Base-by-base conservation (phyloP, 495 filamentous ascomycete genomes). In the Talaromyces nanjingensis region DNA sequence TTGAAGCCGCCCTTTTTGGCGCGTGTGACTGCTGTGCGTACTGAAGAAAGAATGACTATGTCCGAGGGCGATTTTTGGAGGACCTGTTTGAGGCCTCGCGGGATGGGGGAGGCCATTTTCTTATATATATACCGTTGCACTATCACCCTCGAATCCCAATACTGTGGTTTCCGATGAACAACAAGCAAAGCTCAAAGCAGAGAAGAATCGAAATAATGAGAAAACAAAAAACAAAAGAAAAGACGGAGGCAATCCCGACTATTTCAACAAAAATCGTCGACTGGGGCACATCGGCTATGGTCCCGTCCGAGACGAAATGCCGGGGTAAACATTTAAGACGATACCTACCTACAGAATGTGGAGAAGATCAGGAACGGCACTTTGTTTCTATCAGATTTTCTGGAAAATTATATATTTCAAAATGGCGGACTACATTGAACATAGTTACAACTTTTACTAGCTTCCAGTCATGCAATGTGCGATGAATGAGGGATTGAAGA, bases 21-120 rank as follows among this genome's bases (percentile, higher is more conserved):
- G 64, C 91, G 89, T 56, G 87, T 88, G 66, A 96, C 85, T 39
- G 92, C 89, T 18, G 92, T 97, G 53, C 92, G 91, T 62, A 96
- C 83, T 7, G 91, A 87, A 33, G 92, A 93, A 65, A 96, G 87
- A 72, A 97, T 90, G 72, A 97, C 91, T 54, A 92, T 84, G 73
- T 97, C 92, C 25, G 85, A 83, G 18, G 91, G 90, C 4, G 86
- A 80, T 72, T 92, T 96, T 70, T 86, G 78, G 45, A 97, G 87
- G 68, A 97, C 87, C 69, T 90, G 84, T 64, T 84, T 84, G 65
- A 92, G 75, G 67, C 91, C 90, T 65, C 83, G 83, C 49, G 83
- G 82, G 54, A 85, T 75, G 71, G 83, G 81, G 66, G 77, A 79
- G 20, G 82, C 77, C 84, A 86, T 86, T 2, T 34, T 60, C 66